Percentiles rank a stretch among this genome's conserved stretches.
phyloP scores from a whole-genome alignment of 441 rosid species.

The Corymbia calophylla region DNA sequence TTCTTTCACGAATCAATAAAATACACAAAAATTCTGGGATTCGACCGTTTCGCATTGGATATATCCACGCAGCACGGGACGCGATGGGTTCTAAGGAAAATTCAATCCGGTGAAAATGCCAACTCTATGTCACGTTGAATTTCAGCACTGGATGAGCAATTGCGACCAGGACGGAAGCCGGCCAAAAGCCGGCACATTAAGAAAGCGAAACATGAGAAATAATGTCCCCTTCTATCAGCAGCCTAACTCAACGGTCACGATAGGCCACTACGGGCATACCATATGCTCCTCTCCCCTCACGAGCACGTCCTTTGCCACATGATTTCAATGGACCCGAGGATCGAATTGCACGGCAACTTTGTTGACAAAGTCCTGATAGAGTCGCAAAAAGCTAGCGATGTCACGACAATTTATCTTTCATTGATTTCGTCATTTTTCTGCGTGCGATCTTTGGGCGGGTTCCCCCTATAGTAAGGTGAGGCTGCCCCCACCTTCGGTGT shows the following conservation, averaged over 20 bases:
- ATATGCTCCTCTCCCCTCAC: neutral
- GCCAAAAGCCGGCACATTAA: neutral
- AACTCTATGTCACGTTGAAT: neutral
- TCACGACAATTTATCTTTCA: neutral
- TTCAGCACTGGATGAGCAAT: neutral
- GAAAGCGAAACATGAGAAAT: neutral
- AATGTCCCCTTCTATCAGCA: neutral
- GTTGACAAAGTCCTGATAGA: neutral
- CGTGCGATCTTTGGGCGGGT: neutral
- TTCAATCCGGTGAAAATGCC: neutral
- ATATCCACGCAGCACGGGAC: neutral
- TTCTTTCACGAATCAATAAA: neutral
- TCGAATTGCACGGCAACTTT: neutral
- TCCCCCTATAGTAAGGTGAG: neutral
- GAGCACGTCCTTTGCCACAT: neutral
- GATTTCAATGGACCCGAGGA: neutral
- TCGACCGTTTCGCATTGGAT: no score
- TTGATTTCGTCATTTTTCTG: neutral
- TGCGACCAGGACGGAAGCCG: neutral
- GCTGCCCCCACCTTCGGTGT: neutral
- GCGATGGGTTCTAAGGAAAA: neutral
- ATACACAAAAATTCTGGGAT: neutral
- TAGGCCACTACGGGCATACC: neutral
- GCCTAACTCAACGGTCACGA: neutral
- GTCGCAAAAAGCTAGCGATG: neutral